Percentiles rank a stretch among this genome's conserved stretches.
phyloP scores from a whole-genome alignment of 2,329 filamentous ascomycete genomes.

The Immersiporthe knoxdaviesiana region DNA sequence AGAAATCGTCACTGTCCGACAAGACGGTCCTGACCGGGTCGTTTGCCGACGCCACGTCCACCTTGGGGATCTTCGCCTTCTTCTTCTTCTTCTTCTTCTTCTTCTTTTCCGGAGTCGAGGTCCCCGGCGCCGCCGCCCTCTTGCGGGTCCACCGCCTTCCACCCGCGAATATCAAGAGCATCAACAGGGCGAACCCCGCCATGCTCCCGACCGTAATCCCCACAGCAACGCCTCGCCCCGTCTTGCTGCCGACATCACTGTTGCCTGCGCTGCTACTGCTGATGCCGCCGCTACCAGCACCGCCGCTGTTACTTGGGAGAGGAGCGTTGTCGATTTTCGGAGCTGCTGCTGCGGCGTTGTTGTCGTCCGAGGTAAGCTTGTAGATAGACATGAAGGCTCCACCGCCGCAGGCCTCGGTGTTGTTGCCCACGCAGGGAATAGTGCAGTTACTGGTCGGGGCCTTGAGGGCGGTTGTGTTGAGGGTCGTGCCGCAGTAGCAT shows the following conservation, averaged over 20 bases:
- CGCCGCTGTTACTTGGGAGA: background rate
- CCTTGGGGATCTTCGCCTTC: no score
- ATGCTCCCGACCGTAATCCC: conserved; percentile 20
- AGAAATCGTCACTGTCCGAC: background rate
- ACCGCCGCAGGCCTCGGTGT: conserved; percentile 19
- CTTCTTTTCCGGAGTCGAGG: background rate
- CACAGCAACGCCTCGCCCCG: conserved; percentile 1
- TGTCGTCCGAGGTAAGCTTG: background rate
- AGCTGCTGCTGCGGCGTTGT: no score
- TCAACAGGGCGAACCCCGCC: conserved; percentile 9
- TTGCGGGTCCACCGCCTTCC: conserved; percentile 8
- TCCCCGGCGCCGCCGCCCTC: background rate
- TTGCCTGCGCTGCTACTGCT: background rate
- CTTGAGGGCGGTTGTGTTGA: conserved; percentile 3
- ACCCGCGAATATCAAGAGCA: conserved; percentile 9
- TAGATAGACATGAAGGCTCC: conserved; percentile 16
- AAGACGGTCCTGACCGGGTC: background rate
- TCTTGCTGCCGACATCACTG: background rate
- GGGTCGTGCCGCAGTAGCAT: conserved; percentile 24
- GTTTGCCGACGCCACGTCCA: background rate
- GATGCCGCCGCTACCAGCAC: background rate
- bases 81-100: background rate
- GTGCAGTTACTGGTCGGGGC: conserved; percentile 9
- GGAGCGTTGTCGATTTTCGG: background rate
- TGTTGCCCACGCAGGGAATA: conserved; percentile 11